Evolutionary conservation across 768 basidiomycete genomes (phyloP), one percentile per base, ranked within the genome.

Genomic region (Boletus fagicola): DNA sequence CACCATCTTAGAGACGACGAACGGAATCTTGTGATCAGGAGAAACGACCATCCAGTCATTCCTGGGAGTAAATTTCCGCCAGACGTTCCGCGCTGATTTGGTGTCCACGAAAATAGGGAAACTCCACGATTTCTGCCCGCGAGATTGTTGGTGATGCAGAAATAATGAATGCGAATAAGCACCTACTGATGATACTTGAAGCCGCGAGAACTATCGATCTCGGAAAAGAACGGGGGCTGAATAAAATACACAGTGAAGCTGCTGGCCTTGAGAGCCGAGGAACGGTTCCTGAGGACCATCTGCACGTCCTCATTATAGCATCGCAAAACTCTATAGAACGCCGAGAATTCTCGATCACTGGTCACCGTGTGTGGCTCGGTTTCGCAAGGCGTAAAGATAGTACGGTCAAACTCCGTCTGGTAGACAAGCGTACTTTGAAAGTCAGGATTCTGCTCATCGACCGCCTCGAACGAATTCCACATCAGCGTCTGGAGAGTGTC

Each of bases 1-100:
- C 12, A 57, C 26, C 2, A 62, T 49, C 24, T 65, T 57, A 3
- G 16, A 65, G 12, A 65, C 38, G 18, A 62, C 8, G 16, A 65
- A 65, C 4, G 57, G 63, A 22, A 42, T 50, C 0, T 22, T 5
- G 30, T 28, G 22, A 12, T 20, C 8, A 12, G 40, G 40, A 20
- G n/a, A 42, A 22, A 20, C 10, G 38, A 38, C 40, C 40, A 42
- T 20, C 40, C 40, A 42, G 12, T 42, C 20, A 20, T 11, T 22
- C 38, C 18, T 38, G 18, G 38, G 38, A 38, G 38, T 38, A 9
- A 18, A 38, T 18, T 38, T 38, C 38, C 8, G 18, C 38, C 18
- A 38, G 38, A 18, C 18, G 4, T 18, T 18, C 38, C 18, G 38
- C 8, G 38, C 18, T 18, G 16, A 38, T 4, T 2, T 18, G 18